Percentiles rank a stretch among this genome's conserved stretches.
phyloP scores from a whole-genome alignment of 192 early-diverging fungal genomes.

The Pilaira anomala region DNA sequence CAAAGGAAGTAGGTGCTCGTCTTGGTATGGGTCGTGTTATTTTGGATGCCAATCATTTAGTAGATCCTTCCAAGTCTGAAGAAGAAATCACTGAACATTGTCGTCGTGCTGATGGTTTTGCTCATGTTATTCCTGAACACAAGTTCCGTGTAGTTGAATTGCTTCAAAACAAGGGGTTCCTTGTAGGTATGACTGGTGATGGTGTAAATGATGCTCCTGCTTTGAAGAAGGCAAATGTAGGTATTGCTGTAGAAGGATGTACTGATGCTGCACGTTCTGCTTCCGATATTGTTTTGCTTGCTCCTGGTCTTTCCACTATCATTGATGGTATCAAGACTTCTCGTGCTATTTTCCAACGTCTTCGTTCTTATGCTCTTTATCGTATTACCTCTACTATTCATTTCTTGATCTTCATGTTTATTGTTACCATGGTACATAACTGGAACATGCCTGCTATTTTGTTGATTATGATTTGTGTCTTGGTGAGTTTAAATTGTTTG shows the following conservation, averaged over 20 bases:
- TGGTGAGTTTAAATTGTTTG: conserved; percentile 34
- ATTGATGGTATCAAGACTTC: conserved; percentile 83
- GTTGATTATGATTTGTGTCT: conserved; percentile 85
- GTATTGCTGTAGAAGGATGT: conserved; percentile 89
- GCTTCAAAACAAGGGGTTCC: conserved; percentile 73
- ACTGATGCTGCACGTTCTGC: conserved; percentile 91
- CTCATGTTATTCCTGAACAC: conserved; percentile 94
- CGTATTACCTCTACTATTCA: conserved; percentile 93
- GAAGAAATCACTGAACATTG: conserved; percentile 71
- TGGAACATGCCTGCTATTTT: conserved; percentile 79
- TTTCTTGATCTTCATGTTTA: conserved; percentile 92
- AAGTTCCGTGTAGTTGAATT: conserved; percentile 90
- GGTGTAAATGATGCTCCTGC: conserved; percentile 96
- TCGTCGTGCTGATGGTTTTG: conserved; percentile 85
- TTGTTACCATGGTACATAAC: conserved; percentile 73
- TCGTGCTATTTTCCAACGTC: conserved; percentile 88
- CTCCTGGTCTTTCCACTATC: conserved; percentile 83
- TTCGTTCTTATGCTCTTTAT: conserved; percentile 86
- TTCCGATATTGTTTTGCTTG: conserved; percentile 88
- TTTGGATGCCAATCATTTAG: conserved; percentile 74
- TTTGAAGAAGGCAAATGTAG: conserved; percentile 92
- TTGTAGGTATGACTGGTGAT: conserved; percentile 92
- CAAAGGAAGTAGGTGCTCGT: conserved; percentile 81
- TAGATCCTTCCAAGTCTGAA: conserved; percentile 63
- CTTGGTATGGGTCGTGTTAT: conserved; percentile 86